Conservation (phyloP, 345 rosid species). For the Hibiscus trionum region DNA sequence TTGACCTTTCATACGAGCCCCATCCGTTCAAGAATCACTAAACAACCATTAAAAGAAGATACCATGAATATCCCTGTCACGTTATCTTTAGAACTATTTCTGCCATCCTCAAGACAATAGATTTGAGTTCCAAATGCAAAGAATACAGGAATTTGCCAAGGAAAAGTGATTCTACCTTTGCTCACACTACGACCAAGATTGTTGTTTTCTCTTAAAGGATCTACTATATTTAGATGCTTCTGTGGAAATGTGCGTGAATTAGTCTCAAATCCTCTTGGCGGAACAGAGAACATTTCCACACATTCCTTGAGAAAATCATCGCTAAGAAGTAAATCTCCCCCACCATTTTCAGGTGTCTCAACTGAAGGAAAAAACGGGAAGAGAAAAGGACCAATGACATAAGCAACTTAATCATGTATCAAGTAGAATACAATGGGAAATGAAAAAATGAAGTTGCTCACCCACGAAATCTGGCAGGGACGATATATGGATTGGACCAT, state of each 20-base stretch:
- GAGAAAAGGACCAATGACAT: not conserved
- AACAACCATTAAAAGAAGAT: not conserved
- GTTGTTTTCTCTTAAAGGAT: constrained; percentile 74
- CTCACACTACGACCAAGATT: constrained; percentile 97
- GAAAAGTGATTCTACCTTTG: constrained; percentile 47
- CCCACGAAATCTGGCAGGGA: constrained; percentile 63
- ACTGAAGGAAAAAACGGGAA: constrained; percentile 24
- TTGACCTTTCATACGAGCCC: not conserved
- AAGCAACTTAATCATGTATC: constrained; percentile 4
- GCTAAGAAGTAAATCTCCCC: constrained; percentile 50
- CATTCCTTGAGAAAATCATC: constrained; percentile 59
- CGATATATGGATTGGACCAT: constrained; percentile 61
- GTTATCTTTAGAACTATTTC: not conserved
- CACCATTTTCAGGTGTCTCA: constrained; percentile 49
- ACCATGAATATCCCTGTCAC: not conserved
- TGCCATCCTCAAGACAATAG: not conserved
- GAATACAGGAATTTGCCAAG: not conserved
- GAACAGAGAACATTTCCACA: constrained; percentile 45
- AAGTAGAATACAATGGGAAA: not conserved
- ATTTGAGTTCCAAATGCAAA: not conserved
- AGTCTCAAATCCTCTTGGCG: constrained; percentile 53
- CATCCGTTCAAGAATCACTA: constrained; percentile 3
- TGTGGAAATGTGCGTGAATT: constrained; percentile 45
- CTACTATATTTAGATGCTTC: constrained; percentile 80
- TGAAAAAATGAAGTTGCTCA: constrained; percentile 24